Evolutionary conservation across 2,329 filamentous ascomycete species (phyloP).

Genomic region (Volutella citrinella): DNA sequence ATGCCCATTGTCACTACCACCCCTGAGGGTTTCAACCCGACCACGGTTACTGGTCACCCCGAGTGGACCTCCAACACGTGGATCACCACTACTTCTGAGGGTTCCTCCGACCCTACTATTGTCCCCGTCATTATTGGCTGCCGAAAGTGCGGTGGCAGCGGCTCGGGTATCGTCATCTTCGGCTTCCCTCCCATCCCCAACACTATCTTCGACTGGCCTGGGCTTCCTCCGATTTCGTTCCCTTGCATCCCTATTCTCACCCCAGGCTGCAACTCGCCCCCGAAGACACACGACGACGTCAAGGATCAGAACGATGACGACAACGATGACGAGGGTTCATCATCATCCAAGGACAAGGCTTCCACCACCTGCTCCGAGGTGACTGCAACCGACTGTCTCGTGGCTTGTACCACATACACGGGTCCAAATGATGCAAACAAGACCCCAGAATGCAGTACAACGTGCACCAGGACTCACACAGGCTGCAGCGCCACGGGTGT

Average conservation of each 20-base stretch:
- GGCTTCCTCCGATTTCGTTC: slow-evolving; percentile 9
- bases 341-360: too few relatives aligned
- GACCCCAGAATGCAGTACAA: slow-evolving; percentile 13
- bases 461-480: slow-evolving; percentile 11
- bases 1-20: slow-evolving; percentile 7
- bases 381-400: slow-evolving; percentile 15
- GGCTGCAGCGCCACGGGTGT: slow-evolving; percentile 9
- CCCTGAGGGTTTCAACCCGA: neutral
- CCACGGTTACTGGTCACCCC: slow-evolving; percentile 5
- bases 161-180: slow-evolving; percentile 13
- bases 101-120: slow-evolving; percentile 9
- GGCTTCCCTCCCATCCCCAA: slow-evolving; percentile 4
- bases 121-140: slow-evolving; percentile 14
- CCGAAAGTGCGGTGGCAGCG: slow-evolving; percentile 5
- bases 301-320: too few relatives aligned
- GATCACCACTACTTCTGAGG: slow-evolving; percentile 14
- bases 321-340: too few relatives aligned
- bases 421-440: neutral
- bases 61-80: slow-evolving; percentile 17
- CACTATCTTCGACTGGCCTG: slow-evolving; percentile 8
- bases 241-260: slow-evolving; percentile 17
- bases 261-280: slow-evolving; percentile 6
- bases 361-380: too few relatives aligned
- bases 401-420: slow-evolving; percentile 15
- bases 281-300: neutral